Conservation (phyloP, 768 basidiomycete species). For the Austroboletus festivus region DNA sequence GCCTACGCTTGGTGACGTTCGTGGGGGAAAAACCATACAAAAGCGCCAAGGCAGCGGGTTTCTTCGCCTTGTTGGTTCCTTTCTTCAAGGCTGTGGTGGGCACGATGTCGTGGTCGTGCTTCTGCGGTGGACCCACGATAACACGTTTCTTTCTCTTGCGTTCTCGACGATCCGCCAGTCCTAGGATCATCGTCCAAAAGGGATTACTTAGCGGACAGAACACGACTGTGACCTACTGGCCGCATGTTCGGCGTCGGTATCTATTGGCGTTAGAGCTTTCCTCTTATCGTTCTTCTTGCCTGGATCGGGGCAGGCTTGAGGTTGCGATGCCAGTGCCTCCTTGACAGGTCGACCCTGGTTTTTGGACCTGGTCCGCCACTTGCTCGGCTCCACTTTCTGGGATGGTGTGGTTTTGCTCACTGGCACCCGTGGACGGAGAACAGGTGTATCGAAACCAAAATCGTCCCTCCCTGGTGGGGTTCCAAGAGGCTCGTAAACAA, state of each 20-base stretch:
- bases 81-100: constrained; percentile 6
- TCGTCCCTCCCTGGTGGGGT: constrained; percentile 10
- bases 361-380: neutral
- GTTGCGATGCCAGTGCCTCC: neutral
- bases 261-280: constrained; percentile 11
- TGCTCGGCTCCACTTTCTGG: constrained; percentile 4
- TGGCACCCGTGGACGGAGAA: constrained; percentile 46
- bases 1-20: constrained; percentile 36
- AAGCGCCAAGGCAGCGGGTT: constrained; percentile 31
- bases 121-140: constrained; percentile 38
- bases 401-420: constrained; percentile 10
- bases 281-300: constrained; percentile 24
- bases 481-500: constrained; percentile 5
- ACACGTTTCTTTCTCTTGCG: constrained; percentile 57
- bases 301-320: constrained; percentile 2
- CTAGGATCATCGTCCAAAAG: constrained; percentile 31
- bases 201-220: too few relatives aligned
- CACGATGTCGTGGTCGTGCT: constrained; percentile 6
- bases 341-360: too few relatives aligned
- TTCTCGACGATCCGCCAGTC: constrained; percentile 62
- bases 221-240: constrained; percentile 32
- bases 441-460: constrained; percentile 51
- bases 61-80: constrained; percentile 20
- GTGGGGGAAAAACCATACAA: constrained; percentile 37
- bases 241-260: constrained; percentile 35